These are phyloP conservation scores for Triangularia verruculosa DNA, from an alignment of 2,329 filamentous ascomycete species.

Conservation along the genomic window DNA sequence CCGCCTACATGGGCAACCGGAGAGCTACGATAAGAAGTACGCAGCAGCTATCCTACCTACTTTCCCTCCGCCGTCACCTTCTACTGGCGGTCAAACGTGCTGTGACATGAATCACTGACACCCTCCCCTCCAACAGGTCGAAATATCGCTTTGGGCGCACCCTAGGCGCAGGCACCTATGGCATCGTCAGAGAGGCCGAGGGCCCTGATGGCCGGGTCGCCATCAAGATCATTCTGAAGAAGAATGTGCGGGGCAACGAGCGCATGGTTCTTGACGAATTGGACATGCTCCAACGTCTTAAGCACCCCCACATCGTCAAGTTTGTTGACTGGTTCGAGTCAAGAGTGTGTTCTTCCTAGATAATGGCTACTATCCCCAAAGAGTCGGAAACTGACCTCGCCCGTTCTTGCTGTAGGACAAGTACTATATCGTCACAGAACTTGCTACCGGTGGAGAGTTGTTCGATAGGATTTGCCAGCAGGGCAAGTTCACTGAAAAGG, in stretches of 20 bases:
- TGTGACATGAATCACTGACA: conserved; percentile 16
- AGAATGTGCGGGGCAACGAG: conserved; percentile 97
- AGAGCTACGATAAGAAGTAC: conserved; percentile 98
- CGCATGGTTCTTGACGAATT: conserved; percentile 98
- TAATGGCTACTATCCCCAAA: background rate
- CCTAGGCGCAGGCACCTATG: conserved; percentile 94
- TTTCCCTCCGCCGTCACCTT: background rate
- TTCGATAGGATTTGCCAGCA: conserved; percentile 98
- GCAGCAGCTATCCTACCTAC: conserved; percentile 26
- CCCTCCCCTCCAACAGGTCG: conserved; percentile 50
- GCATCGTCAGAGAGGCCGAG: conserved; percentile 94
- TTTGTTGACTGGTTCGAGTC: conserved; percentile 99
- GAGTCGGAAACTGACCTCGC: conserved; percentile 1
- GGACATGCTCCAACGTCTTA: conserved; percentile 83
- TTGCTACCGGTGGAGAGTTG: conserved; percentile 91
- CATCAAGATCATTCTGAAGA: conserved; percentile 98
- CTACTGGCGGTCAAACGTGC: background rate
- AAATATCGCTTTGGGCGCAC: conserved; percentile 92
- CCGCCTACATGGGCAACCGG: conserved; percentile 92
- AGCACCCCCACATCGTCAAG: conserved; percentile 93
- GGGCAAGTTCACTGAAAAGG: conserved; percentile 97
- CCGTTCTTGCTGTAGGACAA: conserved; percentile 66
- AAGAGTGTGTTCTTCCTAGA: conserved; percentile 58
- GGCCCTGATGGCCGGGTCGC: conserved; percentile 81
- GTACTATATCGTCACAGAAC: conserved; percentile 97